Percentiles rank a stretch among this genome's conserved stretches.
These are phyloP conservation scores for Leucoagaricus sp. DNA, from an alignment of 1,284 basidiomycete species.

Conservation along the genomic window DNA sequence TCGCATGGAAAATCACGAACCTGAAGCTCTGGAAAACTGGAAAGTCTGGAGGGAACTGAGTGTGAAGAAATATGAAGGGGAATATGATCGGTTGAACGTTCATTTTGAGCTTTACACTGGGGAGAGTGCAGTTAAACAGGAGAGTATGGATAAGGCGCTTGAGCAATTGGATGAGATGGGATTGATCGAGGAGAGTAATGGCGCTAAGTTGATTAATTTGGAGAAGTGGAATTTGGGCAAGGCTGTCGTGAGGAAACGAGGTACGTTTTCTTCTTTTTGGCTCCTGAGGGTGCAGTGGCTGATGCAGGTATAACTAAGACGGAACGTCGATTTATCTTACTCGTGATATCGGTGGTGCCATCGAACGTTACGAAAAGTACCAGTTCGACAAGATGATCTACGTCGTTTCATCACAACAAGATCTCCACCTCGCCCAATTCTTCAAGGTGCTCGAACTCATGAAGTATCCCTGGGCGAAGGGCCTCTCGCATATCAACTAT, in stretches of 20 bases:
- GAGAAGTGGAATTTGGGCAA: conserved; percentile 89
- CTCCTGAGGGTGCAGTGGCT: not conserved
- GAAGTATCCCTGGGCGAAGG: conserved; percentile 85
- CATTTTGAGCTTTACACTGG: conserved; percentile 94
- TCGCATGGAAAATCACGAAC: conserved; percentile 95
- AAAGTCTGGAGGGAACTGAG: conserved; percentile 91
- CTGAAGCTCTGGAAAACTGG: conserved; percentile 86
- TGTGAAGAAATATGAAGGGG: conserved; percentile 88
- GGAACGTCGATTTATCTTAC: conserved; percentile 87
- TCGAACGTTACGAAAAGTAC: conserved; percentile 91
- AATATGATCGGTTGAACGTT: conserved; percentile 91
- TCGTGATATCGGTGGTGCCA: conserved; percentile 95
- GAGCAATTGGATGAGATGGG: conserved; percentile 56
- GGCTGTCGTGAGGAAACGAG: conserved; percentile 75
- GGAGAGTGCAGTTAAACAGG: conserved; percentile 86
- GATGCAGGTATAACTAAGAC: not conserved
- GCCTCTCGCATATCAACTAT: conserved; percentile 90
- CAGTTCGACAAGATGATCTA: conserved; percentile 94
- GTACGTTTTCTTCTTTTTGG: conserved; percentile 35
- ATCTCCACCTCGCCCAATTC: conserved; percentile 91
- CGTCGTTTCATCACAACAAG: conserved; percentile 94
- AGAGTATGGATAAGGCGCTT: conserved; percentile 76
- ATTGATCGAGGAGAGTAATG: conserved; percentile 66
- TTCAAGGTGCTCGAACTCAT: conserved; percentile 95
- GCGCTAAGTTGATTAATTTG: conserved; percentile 81